Conservation (phyloP, 352 stramenopile genomes). For the Globisporangium radiosum region DNA sequence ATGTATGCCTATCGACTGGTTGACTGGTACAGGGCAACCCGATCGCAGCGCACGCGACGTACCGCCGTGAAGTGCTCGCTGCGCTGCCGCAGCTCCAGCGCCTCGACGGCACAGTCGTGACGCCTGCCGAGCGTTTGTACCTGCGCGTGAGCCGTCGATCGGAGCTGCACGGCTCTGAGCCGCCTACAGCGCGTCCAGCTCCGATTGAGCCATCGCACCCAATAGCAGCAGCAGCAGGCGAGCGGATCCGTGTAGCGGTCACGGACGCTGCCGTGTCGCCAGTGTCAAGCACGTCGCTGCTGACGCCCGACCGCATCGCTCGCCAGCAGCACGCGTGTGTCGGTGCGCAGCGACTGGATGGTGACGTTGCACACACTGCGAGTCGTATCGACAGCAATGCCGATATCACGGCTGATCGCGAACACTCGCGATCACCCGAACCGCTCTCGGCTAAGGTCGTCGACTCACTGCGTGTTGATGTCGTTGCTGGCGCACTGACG, state of each 20-base stretch:
- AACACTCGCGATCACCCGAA: too few relatives aligned
- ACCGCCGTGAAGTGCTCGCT: constrained; percentile 42
- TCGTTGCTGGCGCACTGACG: constrained; percentile 5
- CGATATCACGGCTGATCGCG: too few relatives aligned
- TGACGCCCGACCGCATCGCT: constrained; percentile 8
- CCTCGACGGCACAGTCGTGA: constrained; percentile 39
- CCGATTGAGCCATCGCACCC: neutral
- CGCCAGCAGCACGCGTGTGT: neutral
- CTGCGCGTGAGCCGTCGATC: constrained; percentile 42
- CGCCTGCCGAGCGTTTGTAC: constrained; percentile 42
- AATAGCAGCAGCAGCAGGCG: neutral
- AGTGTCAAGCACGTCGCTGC: constrained; percentile 5
- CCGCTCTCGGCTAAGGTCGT: neutral
- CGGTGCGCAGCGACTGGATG: neutral
- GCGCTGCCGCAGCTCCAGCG: constrained; percentile 48
- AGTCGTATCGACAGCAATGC: too few relatives aligned
- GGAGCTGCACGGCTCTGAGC: constrained; percentile 11
- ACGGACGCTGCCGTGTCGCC: constrained; percentile 7
- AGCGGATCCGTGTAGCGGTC: too few relatives aligned
- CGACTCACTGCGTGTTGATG: constrained; percentile 2
- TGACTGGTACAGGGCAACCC: constrained; percentile 38
- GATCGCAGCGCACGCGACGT: constrained; percentile 27
- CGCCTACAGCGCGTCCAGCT: constrained; percentile 1
- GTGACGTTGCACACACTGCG: too few relatives aligned
- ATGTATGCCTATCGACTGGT: neutral